phyloP scores from a whole-genome alignment of 1,284 basidiomycete species.

The Gymnopus androsaceus region DNA sequence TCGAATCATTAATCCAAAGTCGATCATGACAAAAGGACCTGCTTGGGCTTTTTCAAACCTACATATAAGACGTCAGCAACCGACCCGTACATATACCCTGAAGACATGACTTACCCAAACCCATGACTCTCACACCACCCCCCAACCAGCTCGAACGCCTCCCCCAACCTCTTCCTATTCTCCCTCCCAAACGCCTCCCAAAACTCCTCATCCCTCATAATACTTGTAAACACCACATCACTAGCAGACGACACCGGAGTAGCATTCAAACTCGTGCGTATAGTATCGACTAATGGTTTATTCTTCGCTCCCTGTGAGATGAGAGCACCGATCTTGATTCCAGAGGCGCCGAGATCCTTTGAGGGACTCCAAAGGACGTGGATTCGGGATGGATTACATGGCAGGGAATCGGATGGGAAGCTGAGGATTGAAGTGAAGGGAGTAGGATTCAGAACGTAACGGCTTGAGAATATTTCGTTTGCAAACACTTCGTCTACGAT shows the following conservation, averaged over 20 bases:
- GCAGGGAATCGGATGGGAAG: not conserved
- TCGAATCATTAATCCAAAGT: slow-evolving; percentile 8
- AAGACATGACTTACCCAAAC: too few species aligned
- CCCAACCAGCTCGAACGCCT: slow-evolving; percentile 16
- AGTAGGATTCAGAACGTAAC: slow-evolving; percentile 12
- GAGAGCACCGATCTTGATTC: slow-evolving; percentile 17
- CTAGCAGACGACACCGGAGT: slow-evolving; percentile 17
- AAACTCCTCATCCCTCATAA: slow-evolving; percentile 19
- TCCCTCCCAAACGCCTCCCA: slow-evolving; percentile 17
- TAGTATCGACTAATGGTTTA: slow-evolving; percentile 1
- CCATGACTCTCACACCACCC: slow-evolving; percentile 20
- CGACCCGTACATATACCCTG: too few species aligned
- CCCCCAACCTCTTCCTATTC: slow-evolving; percentile 12
- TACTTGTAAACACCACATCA: slow-evolving; percentile 16
- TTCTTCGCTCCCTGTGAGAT: slow-evolving; percentile 16
- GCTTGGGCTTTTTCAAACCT: slow-evolving; percentile 15
- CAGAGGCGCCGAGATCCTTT: slow-evolving; percentile 22
- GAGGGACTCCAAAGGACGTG: slow-evolving; percentile 19
- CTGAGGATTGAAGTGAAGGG: slow-evolving; percentile 19
- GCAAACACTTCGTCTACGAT: slow-evolving; percentile 21
- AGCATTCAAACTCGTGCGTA: slow-evolving; percentile 5
- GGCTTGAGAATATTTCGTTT: slow-evolving; percentile 18
- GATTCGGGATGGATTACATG: slow-evolving; percentile 14
- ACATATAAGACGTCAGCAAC: not conserved
- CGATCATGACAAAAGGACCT: slow-evolving; percentile 15